Percentiles rank a stretch among this genome's conserved stretches.
Evolutionary conservation across 495 filamentous ascomycete genomes (phyloP).

Genomic region (Choiromyces venosus): DNA sequence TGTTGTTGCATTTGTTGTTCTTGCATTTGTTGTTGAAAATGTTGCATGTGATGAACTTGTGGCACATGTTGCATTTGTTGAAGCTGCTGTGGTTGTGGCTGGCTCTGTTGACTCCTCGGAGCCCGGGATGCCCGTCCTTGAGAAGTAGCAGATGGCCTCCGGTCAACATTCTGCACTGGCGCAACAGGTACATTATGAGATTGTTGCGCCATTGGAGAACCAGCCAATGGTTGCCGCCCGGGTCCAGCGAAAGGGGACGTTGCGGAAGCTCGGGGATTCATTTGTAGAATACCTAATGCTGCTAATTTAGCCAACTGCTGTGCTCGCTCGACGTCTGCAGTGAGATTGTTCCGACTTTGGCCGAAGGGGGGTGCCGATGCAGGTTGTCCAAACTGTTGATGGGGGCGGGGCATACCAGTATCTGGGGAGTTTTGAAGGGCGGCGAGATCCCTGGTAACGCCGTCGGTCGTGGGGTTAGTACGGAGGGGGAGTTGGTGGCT

Average conservation of each 20-base stretch:
- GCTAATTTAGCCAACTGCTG: background rate
- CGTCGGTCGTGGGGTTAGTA: background rate
- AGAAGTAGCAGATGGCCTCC: background rate
- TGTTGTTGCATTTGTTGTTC: slow-evolving; percentile 12
- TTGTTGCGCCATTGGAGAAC: background rate
- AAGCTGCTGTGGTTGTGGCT: background rate
- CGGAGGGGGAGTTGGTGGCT: background rate
- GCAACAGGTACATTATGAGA: background rate
- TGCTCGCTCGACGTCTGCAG: background rate
- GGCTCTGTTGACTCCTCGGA: background rate
- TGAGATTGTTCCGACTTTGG: background rate
- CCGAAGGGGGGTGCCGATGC: background rate
- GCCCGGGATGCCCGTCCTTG: background rate
- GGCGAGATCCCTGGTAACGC: background rate
- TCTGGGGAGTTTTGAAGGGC: background rate
- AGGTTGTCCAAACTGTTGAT: background rate
- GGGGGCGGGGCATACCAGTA: background rate
- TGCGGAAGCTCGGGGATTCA: background rate
- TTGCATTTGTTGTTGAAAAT: background rate
- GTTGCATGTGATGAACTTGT: background rate
- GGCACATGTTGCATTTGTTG: background rate
- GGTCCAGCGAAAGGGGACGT: background rate
- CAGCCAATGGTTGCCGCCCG: background rate
- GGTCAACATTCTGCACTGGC: background rate
- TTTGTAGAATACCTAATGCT: background rate